These are phyloP conservation scores for Taiozyma sp. DNA, from an alignment of 1,139 yeast genomes.

Conservation along the genomic window DNA sequence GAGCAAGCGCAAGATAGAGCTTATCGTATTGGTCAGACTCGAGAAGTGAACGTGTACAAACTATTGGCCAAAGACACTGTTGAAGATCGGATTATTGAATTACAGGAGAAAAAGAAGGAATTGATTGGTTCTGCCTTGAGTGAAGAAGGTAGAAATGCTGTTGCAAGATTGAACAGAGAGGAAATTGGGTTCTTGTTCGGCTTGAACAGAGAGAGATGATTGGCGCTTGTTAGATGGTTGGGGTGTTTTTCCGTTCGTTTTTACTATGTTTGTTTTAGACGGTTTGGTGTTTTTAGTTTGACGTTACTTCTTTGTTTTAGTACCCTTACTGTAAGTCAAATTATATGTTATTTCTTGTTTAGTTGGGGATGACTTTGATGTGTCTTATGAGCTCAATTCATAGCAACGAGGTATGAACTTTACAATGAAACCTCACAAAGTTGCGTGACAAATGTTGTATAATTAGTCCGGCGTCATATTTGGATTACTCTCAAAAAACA, in stretches of 20 bases:
- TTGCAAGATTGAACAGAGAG: conserved; percentile 59
- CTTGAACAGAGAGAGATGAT: not conserved
- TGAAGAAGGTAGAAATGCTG: conserved; percentile 62
- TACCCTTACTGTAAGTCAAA: too few relatives aligned
- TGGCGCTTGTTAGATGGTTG: not conserved
- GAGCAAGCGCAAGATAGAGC: conserved; percentile 96
- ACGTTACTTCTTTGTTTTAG: not conserved
- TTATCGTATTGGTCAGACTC: conserved; percentile 85
- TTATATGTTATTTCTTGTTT: too few relatives aligned
- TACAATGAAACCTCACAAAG: too few relatives aligned
- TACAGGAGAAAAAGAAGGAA: conserved; percentile 72
- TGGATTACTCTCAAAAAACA: too few relatives aligned
- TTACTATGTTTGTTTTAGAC: not conserved
- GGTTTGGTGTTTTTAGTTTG: not conserved
- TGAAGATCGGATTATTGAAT: conserved; percentile 77
- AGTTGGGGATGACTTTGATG: too few relatives aligned
- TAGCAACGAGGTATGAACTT: too few relatives aligned
- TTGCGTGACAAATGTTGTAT: too few relatives aligned
- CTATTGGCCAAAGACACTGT: conserved; percentile 64
- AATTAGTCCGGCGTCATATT: too few relatives aligned
- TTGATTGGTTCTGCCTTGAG: conserved; percentile 80
- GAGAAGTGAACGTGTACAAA: conserved; percentile 70
- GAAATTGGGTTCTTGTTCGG: conserved; percentile 84
- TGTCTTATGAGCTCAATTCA: too few relatives aligned
- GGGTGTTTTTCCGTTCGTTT: not conserved